A percentile compares a stretch with the other conserved stretches of the same genome.
Conservation (phyloP, 1,284 basidiomycete species). For the Vanrija sp. region DNA sequence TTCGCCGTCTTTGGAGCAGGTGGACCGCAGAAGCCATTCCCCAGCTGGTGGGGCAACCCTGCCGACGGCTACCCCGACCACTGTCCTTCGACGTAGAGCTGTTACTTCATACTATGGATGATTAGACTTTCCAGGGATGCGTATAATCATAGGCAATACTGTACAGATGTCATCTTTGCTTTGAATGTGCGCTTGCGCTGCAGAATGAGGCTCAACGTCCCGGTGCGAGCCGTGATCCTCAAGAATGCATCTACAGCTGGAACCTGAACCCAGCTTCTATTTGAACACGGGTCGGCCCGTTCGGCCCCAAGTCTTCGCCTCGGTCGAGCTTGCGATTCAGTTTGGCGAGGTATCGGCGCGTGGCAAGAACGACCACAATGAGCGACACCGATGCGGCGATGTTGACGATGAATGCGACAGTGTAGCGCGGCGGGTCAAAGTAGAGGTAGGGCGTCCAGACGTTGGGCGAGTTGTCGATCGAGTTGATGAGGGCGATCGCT, state of each 20-base stretch:
- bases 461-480: constrained; percentile 21
- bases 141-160: too few relatives aligned
- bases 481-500: constrained; percentile 34
- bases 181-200: too few relatives aligned
- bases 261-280: constrained; percentile 43
- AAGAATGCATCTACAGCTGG: constrained; percentile 36
- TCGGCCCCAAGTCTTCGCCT: constrained; percentile 33
- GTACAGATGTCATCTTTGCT: too few relatives aligned
- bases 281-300: constrained; percentile 39
- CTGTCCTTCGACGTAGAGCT: constrained; percentile 17
- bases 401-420: constrained; percentile 25
- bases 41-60: constrained; percentile 28
- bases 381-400: constrained; percentile 20
- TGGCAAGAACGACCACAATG: constrained; percentile 22
- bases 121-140: too few relatives aligned
- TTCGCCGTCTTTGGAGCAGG: constrained; percentile 33
- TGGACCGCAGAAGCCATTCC: constrained; percentile 17
- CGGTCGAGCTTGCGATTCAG: constrained; percentile 43
- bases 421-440: constrained; percentile 18
- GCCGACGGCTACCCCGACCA: constrained; percentile 17
- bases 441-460: constrained; percentile 32
- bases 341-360: constrained; percentile 32
- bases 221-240: too few relatives aligned
- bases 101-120: not conserved
- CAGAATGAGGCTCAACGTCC: too few relatives aligned